A percentile compares a stretch with the other conserved stretches of the same genome.
These are phyloP conservation scores for Fraxinus platypoda DNA, from an alignment of 305 asterid species.

Conservation along the genomic window DNA sequence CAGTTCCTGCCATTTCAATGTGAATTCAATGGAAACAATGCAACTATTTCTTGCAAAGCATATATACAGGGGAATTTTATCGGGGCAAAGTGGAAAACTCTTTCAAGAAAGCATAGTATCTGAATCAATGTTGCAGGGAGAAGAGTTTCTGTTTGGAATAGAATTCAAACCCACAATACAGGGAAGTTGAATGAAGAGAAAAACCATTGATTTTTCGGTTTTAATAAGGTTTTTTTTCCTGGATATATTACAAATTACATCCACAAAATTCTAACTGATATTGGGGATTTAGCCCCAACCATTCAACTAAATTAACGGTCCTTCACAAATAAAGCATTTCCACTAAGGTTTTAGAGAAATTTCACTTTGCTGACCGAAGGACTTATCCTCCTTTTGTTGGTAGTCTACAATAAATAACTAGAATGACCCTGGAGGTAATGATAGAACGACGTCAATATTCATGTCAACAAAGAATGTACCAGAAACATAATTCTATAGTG, in stretches of 20 bases:
- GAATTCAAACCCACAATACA: background rate
- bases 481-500: background rate
- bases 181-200: background rate
- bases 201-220: background rate
- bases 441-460: too few species aligned
- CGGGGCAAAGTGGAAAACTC: background rate
- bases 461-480: too few species aligned
- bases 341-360: background rate
- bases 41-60: background rate
- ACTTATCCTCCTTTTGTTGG: background rate
- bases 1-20: conserved; percentile 70
- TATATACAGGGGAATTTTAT: background rate
- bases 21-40: background rate
- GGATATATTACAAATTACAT: background rate
- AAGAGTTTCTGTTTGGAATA: background rate
- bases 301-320: conserved; percentile 3
- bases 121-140: conserved; percentile 11
- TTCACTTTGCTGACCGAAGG: background rate
- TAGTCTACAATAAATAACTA: too few species aligned
- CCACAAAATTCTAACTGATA: conserved; percentile 9
- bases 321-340: background rate
- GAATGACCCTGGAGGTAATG: background rate
- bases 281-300: background rate
- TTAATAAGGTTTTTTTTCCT: background rate
- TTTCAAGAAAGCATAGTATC: background rate